phyloP scores from a whole-genome alignment of 1,139 yeast genomes.

The Citeromyces siamensis region DNA sequence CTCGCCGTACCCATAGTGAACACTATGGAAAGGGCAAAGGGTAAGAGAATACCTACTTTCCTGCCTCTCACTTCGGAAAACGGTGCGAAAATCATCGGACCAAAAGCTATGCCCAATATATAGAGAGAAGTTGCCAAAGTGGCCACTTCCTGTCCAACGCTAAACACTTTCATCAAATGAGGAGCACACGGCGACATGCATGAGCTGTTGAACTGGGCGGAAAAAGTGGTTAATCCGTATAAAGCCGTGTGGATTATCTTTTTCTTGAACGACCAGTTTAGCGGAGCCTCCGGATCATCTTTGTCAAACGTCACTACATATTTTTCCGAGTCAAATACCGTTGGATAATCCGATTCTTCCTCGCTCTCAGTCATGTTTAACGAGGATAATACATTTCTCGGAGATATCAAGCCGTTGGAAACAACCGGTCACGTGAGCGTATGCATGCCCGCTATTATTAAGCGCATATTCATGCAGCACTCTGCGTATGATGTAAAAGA shows the following conservation, averaged over 20 bases:
- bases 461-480: too few species aligned
- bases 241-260: conserved; percentile 1
- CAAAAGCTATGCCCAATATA: conserved; percentile 44
- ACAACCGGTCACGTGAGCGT: too few species aligned
- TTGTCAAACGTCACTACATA: neutral
- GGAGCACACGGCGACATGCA: conserved; percentile 1
- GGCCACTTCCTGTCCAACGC: conserved; percentile 28
- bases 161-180: conserved; percentile 27
- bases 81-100: conserved; percentile 44
- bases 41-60: conserved; percentile 34
- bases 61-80: conserved; percentile 47
- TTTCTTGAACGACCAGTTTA: neutral
- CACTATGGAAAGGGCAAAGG: conserved; percentile 41
- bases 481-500: too few species aligned
- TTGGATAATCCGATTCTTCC: neutral
- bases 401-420: too few species aligned
- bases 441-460: too few species aligned
- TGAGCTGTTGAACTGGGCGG: conserved; percentile 3
- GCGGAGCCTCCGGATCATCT: neutral
- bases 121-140: conserved; percentile 40
- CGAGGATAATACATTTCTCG: neutral
- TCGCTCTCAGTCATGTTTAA: neutral
- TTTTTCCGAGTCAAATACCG: neutral
- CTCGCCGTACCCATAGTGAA: conserved; percentile 52
- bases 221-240: conserved; percentile 2